A percentile compares a stretch with the other conserved stretches of the same genome.
Conservation (phyloP, 495 filamentous ascomycete species). For the Immersiella caudata region DNA sequence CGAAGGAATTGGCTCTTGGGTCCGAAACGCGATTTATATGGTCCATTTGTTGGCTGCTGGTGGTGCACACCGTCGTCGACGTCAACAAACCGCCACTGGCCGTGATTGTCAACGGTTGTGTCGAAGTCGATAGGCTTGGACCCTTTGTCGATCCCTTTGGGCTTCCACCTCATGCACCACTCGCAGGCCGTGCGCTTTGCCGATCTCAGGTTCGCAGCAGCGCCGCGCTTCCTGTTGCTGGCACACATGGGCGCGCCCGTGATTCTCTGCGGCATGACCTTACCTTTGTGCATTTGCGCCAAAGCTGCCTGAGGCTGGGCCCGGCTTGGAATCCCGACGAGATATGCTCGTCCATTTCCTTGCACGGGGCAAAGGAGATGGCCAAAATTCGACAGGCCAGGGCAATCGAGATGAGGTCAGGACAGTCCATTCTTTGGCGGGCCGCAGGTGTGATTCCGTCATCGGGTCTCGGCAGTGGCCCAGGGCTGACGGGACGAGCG, state of each 20-base stretch:
- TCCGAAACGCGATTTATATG: neutral
- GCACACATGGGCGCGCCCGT: neutral
- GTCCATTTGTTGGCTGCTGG: too few species aligned
- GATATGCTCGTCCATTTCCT: too few species aligned
- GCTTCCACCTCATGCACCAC: neutral
- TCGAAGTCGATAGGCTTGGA: neutral
- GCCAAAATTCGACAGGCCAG: too few species aligned
- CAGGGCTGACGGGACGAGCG: neutral
- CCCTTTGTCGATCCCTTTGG: neutral
- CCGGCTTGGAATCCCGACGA: too few species aligned
- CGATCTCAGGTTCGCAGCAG: neutral
- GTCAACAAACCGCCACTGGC: conserved; percentile 2
- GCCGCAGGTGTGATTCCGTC: neutral
- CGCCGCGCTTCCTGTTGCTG: neutral
- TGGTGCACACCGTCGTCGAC: neutral
- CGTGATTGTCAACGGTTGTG: neutral
- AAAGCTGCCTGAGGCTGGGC: too few species aligned
- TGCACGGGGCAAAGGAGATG: too few species aligned
- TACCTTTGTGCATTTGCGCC: neutral
- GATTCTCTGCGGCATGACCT: neutral
- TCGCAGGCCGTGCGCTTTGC: neutral
- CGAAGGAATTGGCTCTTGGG: neutral
- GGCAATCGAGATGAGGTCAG: too few species aligned
- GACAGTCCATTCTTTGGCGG: neutral
- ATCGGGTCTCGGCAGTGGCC: neutral